Base-by-base conservation (phyloP, 139 green algal genomes). In the Coelastrella sp. region DNA sequence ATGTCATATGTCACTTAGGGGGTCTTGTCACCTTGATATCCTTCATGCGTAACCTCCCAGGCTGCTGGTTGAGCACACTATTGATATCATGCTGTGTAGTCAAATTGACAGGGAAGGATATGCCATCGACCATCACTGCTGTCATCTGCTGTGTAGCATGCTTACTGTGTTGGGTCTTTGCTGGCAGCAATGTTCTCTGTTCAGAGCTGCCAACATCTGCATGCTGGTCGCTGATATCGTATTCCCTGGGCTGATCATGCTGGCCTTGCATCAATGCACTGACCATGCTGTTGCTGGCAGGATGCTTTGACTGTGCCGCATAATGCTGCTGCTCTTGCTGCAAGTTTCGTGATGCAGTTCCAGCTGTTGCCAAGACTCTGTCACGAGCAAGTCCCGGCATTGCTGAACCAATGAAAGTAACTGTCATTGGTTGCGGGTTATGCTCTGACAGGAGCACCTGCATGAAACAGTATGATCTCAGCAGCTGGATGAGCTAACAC, bases 41-140 rank as follows among this genome's bases (percentile, higher is more conserved):
- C 57, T 92, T 92, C 64, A 88, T 92, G 21, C 89, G 69, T 41
- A 94, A 78, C 84, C 87, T 91, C 30, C 85, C 89, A 43, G 79
- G 86, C 66, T 88, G 78, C 90, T 95, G 92, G 38, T 91, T 91
- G 19, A 95, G 84, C 68, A 95, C 86, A 66, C 89, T 91, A 2
- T 63, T 86, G 43, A 95, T 77, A 59, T 92, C 90, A 32, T 88
- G 88, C n/a, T 86, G 79, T 3, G n/a, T 53, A 15, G 13, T 75
- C 17, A 75, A 67, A 2, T 23, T 63, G 60, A 30, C 77, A 59
- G 77, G 59, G 62, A 84, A 75, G 25, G 3, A 79, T 21, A n/a
- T 79, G 41, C 43, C 71, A 30, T 40, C 71, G 41, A 62, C 41
- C 41, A 79, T 41, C 25, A 79, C 41, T n/a, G 60, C 62, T 23